Evolutionary conservation across 78 protist genomes (phyloP).

Genomic region (Dictyostelium citrinum): DNA sequence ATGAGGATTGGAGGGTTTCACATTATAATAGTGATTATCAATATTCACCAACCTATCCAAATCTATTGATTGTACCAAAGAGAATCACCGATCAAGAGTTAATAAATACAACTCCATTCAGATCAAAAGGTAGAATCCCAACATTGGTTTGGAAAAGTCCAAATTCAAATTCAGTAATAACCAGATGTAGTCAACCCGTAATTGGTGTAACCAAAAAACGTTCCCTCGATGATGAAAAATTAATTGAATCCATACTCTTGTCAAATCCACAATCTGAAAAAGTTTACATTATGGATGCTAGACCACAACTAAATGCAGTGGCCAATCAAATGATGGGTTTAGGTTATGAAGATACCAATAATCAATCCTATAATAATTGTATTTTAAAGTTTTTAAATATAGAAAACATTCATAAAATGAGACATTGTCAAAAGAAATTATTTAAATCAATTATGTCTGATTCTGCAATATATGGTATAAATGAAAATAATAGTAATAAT

Average conservation of each 20-base stretch:
- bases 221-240: slow-evolving; percentile 70
- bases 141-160: slow-evolving; percentile 79
- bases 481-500: neutral
- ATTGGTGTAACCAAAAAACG: slow-evolving; percentile 76
- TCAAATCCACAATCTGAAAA: slow-evolving; percentile 46
- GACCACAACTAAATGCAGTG: slow-evolving; percentile 89
- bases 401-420: slow-evolving; percentile 92
- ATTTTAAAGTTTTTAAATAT: slow-evolving; percentile 81
- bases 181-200: slow-evolving; percentile 77
- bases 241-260: slow-evolving; percentile 20
- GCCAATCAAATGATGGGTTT: slow-evolving; percentile 88
- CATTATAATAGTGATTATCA: slow-evolving; percentile 36
- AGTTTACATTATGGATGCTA: slow-evolving; percentile 83
- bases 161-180: slow-evolving; percentile 46
- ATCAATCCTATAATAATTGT: slow-evolving; percentile 72
- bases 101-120: slow-evolving; percentile 18
- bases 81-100: slow-evolving; percentile 71
- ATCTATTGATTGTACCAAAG: slow-evolving; percentile 71
- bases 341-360: slow-evolving; percentile 46
- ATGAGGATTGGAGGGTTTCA: slow-evolving; percentile 62
- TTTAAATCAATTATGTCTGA: slow-evolving; percentile 45
- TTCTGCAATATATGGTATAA: neutral
- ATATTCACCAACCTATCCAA: slow-evolving; percentile 83
- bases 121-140: slow-evolving; percentile 89
- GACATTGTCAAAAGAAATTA: slow-evolving; percentile 71